These are phyloP conservation scores for Geopyxis carbonaria DNA, from an alignment of 495 filamentous ascomycete species.

Conservation along the genomic window DNA sequence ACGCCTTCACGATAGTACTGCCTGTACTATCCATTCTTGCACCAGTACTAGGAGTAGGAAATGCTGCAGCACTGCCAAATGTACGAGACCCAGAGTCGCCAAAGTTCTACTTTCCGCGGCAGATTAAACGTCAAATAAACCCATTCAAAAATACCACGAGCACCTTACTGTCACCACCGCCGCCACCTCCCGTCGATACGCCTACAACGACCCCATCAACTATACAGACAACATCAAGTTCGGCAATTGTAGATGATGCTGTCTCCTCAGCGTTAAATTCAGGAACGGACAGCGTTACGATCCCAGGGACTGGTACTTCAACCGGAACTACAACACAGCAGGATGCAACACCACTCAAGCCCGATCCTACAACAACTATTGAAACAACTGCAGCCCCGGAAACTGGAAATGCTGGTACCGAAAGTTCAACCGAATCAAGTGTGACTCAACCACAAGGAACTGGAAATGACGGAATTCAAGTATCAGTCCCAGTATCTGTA, in stretches of 20 bases:
- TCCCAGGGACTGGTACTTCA: too few relatives aligned
- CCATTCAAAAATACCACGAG: constrained; percentile 5
- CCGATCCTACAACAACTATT: too few relatives aligned
- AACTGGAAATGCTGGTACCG: too few relatives aligned
- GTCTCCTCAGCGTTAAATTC: neutral
- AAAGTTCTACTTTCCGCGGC: constrained; percentile 41
- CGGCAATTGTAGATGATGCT: neutral
- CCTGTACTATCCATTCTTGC: constrained; percentile 18
- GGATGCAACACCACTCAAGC: too few relatives aligned
- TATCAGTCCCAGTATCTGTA: too few relatives aligned
- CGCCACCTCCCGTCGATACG: constrained; percentile 9
- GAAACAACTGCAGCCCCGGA: too few relatives aligned
- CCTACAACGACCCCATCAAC: constrained; percentile 10
- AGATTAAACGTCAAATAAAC: constrained; percentile 39
- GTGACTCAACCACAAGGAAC: too few relatives aligned
- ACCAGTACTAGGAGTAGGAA: constrained; percentile 12
- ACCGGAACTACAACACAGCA: too few relatives aligned
- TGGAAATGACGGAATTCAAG: too few relatives aligned
- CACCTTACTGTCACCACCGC: neutral
- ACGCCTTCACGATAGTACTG: constrained; percentile 14
- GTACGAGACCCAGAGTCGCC: constrained; percentile 29
- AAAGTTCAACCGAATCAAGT: too few relatives aligned
- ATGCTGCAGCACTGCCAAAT: constrained; percentile 15
- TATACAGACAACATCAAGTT: neutral
- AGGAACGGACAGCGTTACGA: too few relatives aligned